Evolutionary conservation across 371 early-diverging fungal genomes (phyloP), one percentile per base, ranked within the genome.

Genomic region (Mycotypha africana): DNA sequence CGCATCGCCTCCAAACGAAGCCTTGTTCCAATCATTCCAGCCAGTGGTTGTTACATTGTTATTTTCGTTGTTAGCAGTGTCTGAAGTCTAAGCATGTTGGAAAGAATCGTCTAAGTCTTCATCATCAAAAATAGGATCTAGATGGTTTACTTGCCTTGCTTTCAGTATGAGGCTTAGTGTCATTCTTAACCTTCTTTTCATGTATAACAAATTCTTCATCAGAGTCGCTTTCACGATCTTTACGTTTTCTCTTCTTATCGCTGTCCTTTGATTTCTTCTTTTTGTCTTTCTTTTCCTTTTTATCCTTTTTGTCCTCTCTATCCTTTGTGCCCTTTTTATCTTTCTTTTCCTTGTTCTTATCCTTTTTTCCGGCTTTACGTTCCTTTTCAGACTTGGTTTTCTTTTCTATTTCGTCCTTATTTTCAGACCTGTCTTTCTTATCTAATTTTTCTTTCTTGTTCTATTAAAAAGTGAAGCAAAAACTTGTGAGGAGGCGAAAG

Each of bases 1-100:
- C 30, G 60, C 42, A 34, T 75, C 76, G 20, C 73, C 76, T 22
- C 52, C 59, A 51, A 76, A 76, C 5, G 65, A 53, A 2, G 76
- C 76, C 21, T 70, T 65, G 21, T 52, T 48, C 76, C 76, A 76
- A 45, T 72, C 56, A 42, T 76, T 76, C 76, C 76, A 76, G 17
- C 69, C 60, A 33, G 34, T 33, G 14, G 33, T 38, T 22, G 42
- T 42, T 8, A 30, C 36, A 36, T n/a, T n/a, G n/a, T n/a, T n/a
- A n/a, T n/a, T n/a, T n/a, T n/a, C n/a, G n/a, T n/a, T n/a, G n/a
- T n/a, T n/a, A n/a, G n/a, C n/a, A n/a, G n/a, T n/a, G n/a, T n/a
- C n/a, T n/a, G n/a, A n/a, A n/a, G n/a, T n/a, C n/a, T n/a, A n/a
- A n/a, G n/a, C n/a, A n/a, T n/a, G n/a, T n/a, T n/a, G n/a, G n/a